Base-by-base conservation (phyloP, 2,329 filamentous ascomycete genomes). In the Neonectria neomacrospora region DNA sequence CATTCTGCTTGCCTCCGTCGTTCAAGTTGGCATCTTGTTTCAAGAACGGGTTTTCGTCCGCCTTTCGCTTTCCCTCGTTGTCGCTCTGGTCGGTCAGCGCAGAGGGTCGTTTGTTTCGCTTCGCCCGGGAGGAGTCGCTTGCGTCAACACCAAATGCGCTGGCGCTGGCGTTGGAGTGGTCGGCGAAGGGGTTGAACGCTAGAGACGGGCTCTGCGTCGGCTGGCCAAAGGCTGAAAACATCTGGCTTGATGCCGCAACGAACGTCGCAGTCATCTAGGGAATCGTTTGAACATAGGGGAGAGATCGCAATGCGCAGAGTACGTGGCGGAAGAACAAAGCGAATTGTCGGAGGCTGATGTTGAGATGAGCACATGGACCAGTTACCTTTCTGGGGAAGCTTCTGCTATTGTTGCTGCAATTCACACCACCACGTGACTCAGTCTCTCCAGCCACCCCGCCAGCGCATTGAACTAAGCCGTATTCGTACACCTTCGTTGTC, bases 231-330 rank as follows among this genome's bases (percentile, higher is more conserved):
- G 76, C 67, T 62, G 78, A 76, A 74, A 77, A 76, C 78, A 80
- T 80, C 71, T 75, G 73, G 71, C 67, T 74, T 70, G 77, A 78
- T 76, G 77, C 77, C 78, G 78, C 79, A 79, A 79, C 77, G 63
- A 65, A 66, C 69, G 78, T 79, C 76, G 78, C 79, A 77, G 72
- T 76, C 78, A 79, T 73, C 76, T 70, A 69, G 61, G 64, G 58
- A 67, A 64, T 73, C 65, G 73, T 72, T 73, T 72, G 71, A 67
- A 71, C 78, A 80, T 80, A 72, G 66, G 71, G 70, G 66, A 65
- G 66, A 32, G 65, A 44, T 66, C 56, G 34, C 47, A 68, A 63
- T 52, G 60, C 65, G 65, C 52, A 50, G 58, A 53, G 57, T 67
- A 59, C 57, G 62, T 64, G 57, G 54, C 44, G 54, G 63, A 42